These are phyloP conservation scores for Phytophthora podocarpi DNA, from an alignment of 352 stramenopile genomes.

Conservation along the genomic window DNA sequence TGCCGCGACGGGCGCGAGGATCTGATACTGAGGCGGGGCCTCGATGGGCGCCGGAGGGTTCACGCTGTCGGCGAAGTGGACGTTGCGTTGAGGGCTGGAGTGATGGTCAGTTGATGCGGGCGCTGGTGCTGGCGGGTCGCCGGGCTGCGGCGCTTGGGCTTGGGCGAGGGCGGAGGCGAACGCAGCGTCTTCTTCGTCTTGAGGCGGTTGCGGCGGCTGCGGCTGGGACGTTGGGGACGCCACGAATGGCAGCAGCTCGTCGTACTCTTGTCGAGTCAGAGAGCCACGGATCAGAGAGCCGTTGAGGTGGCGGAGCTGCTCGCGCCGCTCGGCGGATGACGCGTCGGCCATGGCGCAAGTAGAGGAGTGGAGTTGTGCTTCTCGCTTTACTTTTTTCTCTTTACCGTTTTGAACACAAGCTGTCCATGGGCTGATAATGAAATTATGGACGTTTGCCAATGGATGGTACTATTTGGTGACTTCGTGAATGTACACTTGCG, in stretches of 20 bases:
- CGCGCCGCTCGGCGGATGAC: constrained; percentile 15
- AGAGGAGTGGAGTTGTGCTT: background rate
- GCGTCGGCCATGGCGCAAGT: constrained; percentile 19
- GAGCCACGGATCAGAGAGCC: constrained; percentile 39
- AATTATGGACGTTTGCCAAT: no score
- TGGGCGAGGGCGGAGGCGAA: constrained; percentile 4
- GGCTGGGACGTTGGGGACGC: constrained; percentile 14
- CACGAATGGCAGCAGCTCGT: constrained; percentile 48
- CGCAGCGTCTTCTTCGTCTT: constrained; percentile 14
- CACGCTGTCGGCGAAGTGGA: constrained; percentile 26
- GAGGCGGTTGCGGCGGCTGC: background rate
- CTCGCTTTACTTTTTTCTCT: no score
- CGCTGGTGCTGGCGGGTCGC: background rate
- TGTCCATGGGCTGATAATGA: no score
- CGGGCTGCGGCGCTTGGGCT: constrained; percentile 13
- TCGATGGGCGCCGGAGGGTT: constrained; percentile 16
- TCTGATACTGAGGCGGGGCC: constrained; percentile 19
- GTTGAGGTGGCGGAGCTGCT: constrained; percentile 45
- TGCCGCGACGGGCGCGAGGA: constrained; percentile 8
- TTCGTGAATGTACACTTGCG: no score
- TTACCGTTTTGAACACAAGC: no score
- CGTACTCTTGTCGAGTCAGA: constrained; percentile 41
- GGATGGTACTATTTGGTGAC: no score
- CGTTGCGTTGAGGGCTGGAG: constrained; percentile 10
- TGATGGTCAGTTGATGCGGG: constrained; percentile 7